Conservation (phyloP, 164 flowering plant genomes). For the Berberis vulgaris region DNA sequence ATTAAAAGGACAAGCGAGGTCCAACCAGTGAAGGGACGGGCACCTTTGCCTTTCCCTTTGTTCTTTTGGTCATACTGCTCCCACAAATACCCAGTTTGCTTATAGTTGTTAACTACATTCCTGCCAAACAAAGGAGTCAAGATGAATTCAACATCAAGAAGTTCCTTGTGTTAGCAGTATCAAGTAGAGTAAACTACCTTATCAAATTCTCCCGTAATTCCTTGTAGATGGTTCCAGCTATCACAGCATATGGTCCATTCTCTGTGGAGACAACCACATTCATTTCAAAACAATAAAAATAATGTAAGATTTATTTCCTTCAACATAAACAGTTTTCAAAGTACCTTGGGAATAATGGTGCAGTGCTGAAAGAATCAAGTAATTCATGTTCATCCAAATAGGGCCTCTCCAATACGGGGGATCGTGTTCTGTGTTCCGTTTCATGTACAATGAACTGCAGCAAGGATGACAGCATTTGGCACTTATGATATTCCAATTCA, state of each 20-base stretch:
- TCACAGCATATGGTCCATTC: slow-evolving; percentile 45
- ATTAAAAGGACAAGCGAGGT: slow-evolving; percentile 74
- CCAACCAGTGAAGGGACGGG: slow-evolving; percentile 89
- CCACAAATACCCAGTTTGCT: slow-evolving; percentile 76
- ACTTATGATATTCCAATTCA: no score
- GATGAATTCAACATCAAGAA: not conserved
- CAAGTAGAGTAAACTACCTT: slow-evolving; percentile 33
- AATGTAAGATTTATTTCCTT: not conserved
- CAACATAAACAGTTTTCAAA: not conserved
- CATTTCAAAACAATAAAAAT: not conserved
- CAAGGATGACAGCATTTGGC: slow-evolving; percentile 4
- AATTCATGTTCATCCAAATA: slow-evolving; percentile 97
- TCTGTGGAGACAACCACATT: slow-evolving; percentile 18
- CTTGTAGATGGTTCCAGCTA: slow-evolving; percentile 41
- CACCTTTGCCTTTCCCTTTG: slow-evolving; percentile 79
- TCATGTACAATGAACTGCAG: slow-evolving; percentile 81
- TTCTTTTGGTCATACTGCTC: slow-evolving; percentile 87
- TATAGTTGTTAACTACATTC: slow-evolving; percentile 65
- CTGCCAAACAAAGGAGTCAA: slow-evolving; percentile 28
- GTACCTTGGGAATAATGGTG: slow-evolving; percentile 75
- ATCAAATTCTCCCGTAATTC: slow-evolving; percentile 72
- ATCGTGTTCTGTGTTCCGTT: slow-evolving; percentile 93
- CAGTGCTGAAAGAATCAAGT: slow-evolving; percentile 86
- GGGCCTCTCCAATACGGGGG: slow-evolving; percentile 98
- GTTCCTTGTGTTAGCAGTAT: not conserved